These are phyloP conservation scores for Mollisiaceae sp. DNA, from an alignment of 2,329 filamentous ascomycete genomes.

Conservation along the genomic window DNA sequence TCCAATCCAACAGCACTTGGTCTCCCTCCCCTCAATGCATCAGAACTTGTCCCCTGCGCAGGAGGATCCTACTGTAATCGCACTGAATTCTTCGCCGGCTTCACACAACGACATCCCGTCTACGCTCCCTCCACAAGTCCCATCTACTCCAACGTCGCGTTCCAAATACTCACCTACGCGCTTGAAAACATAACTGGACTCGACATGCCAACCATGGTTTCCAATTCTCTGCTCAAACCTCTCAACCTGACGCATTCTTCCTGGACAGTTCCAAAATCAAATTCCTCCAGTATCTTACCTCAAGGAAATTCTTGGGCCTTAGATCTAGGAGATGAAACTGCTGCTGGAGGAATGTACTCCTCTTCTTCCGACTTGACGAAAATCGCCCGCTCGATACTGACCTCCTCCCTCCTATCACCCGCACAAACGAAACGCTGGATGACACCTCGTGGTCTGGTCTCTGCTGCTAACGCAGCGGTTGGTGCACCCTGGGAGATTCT, in stretches of 20 bases:
- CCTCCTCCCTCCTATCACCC: constrained; percentile 29
- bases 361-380: constrained; percentile 42
- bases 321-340: constrained; percentile 22
- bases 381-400: constrained; percentile 43
- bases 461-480: constrained; percentile 29
- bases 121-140: constrained; percentile 44
- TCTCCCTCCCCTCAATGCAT: constrained; percentile 39
- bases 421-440: constrained; percentile 38
- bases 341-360: constrained; percentile 46
- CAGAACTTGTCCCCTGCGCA: constrained; percentile 37
- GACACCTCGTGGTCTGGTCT: constrained; percentile 35
- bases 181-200: constrained; percentile 48
- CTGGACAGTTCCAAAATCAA: constrained; percentile 22
- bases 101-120: constrained; percentile 37
- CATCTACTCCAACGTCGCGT: constrained; percentile 47
- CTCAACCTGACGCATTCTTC: constrained; percentile 44
- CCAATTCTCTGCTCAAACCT: constrained; percentile 41
- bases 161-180: constrained; percentile 46
- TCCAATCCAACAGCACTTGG: constrained; percentile 38
- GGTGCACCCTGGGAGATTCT: constrained; percentile 41
- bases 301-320: constrained; percentile 20
- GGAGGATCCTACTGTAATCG: constrained; percentile 37
- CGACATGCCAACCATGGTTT: constrained; percentile 39
- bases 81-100: constrained; percentile 29
- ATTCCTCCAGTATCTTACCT: constrained; percentile 24